These are phyloP conservation scores for Canariomyces notabilis DNA, from an alignment of 2,329 filamentous ascomycete species.

Conservation along the genomic window DNA sequence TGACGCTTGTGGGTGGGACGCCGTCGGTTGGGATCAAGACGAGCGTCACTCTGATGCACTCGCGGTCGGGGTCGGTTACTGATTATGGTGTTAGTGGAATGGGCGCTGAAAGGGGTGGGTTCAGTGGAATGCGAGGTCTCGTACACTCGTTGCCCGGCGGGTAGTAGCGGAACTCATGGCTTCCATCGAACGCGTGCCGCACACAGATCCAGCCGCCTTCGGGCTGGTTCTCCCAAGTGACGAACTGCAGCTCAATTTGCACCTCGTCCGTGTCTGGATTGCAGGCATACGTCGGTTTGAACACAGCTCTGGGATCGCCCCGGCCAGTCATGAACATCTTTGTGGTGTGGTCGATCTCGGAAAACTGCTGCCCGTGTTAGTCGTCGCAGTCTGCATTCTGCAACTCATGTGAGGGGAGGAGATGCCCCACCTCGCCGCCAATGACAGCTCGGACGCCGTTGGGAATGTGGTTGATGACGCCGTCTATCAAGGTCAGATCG, in stretches of 20 bases:
- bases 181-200: conserved; percentile 25
- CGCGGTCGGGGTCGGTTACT: conserved; percentile 22
- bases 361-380: conserved; percentile 17
- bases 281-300: conserved; percentile 30
- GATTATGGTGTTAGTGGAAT: background rate
- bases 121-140: no score
- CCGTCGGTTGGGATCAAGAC: conserved; percentile 18
- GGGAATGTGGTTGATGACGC: conserved; percentile 21
- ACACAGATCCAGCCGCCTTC: conserved; percentile 32
- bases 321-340: conserved; percentile 29
- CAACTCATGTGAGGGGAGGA: background rate
- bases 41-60: conserved; percentile 26
- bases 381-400: background rate
- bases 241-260: conserved; percentile 29
- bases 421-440: conserved; percentile 22
- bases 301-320: conserved; percentile 28
- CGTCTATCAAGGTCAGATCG: conserved; percentile 28
- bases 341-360: conserved; percentile 25
- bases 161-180: conserved; percentile 34
- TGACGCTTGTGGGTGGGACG: background rate
- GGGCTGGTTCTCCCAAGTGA: conserved; percentile 19
- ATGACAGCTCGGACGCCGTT: conserved; percentile 22
- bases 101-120: background rate
- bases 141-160: conserved; percentile 31
- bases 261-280: conserved; percentile 29